These are phyloP conservation scores for Tolypocladium guangdongense DNA, from an alignment of 2,329 filamentous ascomycete genomes.

Conservation along the genomic window DNA sequence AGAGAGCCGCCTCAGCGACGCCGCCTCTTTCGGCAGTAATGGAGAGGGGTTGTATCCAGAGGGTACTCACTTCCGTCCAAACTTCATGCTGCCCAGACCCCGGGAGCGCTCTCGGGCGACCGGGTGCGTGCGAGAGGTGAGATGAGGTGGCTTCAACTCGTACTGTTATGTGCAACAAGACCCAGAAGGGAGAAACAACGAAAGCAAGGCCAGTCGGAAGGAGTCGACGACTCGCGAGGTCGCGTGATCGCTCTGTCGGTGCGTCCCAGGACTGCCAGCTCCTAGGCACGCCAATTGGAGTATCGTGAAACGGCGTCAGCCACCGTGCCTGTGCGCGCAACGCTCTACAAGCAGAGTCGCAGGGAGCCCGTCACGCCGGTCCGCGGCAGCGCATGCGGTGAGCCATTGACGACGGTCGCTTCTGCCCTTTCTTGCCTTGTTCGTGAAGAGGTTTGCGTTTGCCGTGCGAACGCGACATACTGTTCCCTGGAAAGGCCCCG, in stretches of 20 bases:
- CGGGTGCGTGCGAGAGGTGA: not conserved
- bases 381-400: not conserved
- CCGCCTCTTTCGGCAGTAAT: conserved; percentile 1
- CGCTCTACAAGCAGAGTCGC: not conserved
- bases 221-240: conserved; percentile 3
- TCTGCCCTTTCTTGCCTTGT: not conserved
- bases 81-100: conserved; percentile 38
- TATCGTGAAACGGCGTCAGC: conserved; percentile 6
- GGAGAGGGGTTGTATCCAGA: conserved; percentile 1
- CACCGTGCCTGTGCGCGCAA: not conserved
- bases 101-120: not conserved
- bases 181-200: not conserved
- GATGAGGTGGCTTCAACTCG: not conserved
- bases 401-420: not conserved
- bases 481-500: not conserved
- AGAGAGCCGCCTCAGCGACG: conserved; percentile 7
- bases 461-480: not conserved
- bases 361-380: not conserved
- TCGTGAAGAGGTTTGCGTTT: not conserved
- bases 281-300: conserved; percentile 1
- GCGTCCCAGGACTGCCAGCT: not conserved
- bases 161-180: not conserved
- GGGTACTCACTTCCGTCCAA: conserved; percentile 45
- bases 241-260: conserved; percentile 7
- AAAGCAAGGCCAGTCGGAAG: not conserved